Conservation (phyloP, 2,329 filamentous ascomycete genomes). For the Monilinia laxa region DNA sequence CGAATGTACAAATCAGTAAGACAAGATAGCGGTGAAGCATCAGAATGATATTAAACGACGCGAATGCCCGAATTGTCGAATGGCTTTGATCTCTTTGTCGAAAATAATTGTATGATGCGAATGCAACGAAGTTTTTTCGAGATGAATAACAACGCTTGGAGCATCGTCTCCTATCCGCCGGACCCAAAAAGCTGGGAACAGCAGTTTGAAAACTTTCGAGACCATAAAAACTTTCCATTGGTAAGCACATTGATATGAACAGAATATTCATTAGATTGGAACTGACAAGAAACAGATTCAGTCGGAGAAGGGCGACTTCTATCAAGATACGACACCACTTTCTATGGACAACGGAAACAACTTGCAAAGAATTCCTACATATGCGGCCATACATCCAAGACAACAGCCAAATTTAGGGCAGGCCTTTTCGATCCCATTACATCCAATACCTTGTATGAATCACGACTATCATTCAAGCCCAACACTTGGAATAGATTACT, state of each 20-base stretch:
- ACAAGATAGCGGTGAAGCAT: conserved; percentile 36
- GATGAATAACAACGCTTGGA: conserved; percentile 40
- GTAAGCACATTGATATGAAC: conserved; percentile 24
- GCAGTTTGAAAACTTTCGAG: conserved; percentile 31
- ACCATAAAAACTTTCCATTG: conserved; percentile 30
- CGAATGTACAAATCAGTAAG: conserved; percentile 32
- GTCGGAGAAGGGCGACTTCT: conserved; percentile 29
- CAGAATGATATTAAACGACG: conserved; percentile 39
- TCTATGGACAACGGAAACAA: conserved; percentile 14
- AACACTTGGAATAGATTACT: conserved; percentile 32
- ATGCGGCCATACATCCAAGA: conserved; percentile 24
- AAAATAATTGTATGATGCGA: conserved; percentile 29
- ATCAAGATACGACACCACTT: conserved; percentile 26
- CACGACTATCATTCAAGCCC: conserved; percentile 27
- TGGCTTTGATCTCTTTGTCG: conserved; percentile 37
- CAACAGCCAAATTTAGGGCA: conserved; percentile 23
- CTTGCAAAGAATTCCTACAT: conserved; percentile 24
- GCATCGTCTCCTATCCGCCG: conserved; percentile 29
- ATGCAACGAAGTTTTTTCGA: conserved; percentile 36
- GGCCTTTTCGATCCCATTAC: conserved; percentile 24
- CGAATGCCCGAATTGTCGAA: conserved; percentile 36
- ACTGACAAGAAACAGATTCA: conserved; percentile 31
- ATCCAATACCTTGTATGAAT: conserved; percentile 23
- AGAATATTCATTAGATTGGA: not conserved
- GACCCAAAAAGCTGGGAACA: conserved; percentile 31